Evolutionary conservation across 2,329 filamentous ascomycete genomes (phyloP), one percentile per base, ranked within the genome.

Genomic region (Fusarium sp.): DNA sequence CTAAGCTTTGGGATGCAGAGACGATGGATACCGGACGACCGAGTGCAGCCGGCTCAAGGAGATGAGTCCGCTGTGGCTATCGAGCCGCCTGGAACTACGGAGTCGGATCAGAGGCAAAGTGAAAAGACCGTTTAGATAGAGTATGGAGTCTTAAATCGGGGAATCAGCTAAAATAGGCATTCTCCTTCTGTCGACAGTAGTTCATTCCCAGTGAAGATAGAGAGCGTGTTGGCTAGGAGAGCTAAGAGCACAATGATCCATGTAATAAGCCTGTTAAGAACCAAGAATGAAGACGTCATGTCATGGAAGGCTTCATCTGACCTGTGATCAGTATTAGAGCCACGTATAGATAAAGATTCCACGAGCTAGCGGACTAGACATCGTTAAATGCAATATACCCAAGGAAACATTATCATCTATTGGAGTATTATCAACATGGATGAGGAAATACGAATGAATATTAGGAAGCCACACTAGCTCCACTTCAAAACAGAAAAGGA

Each of bases 1-100:
- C 25, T 71, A 14, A 71, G 68, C 10, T 71, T 71, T 14, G 68
- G 68, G 57, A 71, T 71, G 68, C 60, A 71, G 60, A 58, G 68
- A 11, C 39, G 65, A 35, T 71, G 68, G 68, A 71, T 71, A 58
- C 68, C 68, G 14, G 68, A 71, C 16, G 68, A 71, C 52, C 48
- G 68, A 20, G 54, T 65, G 39, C 65, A 68, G 48, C 60, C 65
- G 18, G 2, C 18, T 2, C 32, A 61, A 25, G 68, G 27, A 2
- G 65, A 30, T 4, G 68, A 45, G 41, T 32, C 7, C 3, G 54
- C 20, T 32, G 43, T 30, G 32, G 34, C 30, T 16, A 1, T 27
- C 0, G 25, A 65, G 37, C 35, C 39, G 3, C 7, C 68, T 43
- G 64, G 18, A 37, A 10, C 30, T 23, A n/a, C 48, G 14, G 20